These are phyloP conservation scores for Aspergillus leporis DNA, from an alignment of 495 filamentous ascomycete species.

Conservation along the genomic window DNA sequence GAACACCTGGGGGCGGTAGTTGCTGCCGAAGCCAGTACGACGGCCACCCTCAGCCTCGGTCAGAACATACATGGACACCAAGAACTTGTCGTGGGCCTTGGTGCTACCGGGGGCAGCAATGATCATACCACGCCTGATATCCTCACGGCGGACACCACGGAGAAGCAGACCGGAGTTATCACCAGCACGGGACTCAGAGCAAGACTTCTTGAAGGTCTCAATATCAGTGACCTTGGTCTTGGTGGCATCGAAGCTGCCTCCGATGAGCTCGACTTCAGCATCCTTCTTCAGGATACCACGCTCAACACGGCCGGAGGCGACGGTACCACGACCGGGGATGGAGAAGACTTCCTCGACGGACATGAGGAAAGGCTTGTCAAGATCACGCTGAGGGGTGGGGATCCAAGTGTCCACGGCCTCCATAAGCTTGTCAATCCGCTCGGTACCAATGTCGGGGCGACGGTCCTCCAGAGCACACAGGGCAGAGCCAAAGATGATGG, in stretches of 20 bases:
- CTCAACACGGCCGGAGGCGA: conserved; percentile 95
- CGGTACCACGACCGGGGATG: conserved; percentile 95
- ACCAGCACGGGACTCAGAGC: conserved; percentile 88
- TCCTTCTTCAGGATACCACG: conserved; percentile 91
- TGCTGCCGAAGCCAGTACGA: conserved; percentile 86
- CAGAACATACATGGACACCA: conserved; percentile 93
- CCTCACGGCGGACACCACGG: conserved; percentile 91
- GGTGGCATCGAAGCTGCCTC: conserved; percentile 70
- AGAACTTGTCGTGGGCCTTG: conserved; percentile 84
- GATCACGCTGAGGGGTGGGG: conserved; percentile 83
- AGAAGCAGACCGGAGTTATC: conserved; percentile 98
- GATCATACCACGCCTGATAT: conserved; percentile 92
- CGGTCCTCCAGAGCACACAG: conserved; percentile 91
- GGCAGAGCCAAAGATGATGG: conserved; percentile 93
- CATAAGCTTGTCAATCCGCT: conserved; percentile 86
- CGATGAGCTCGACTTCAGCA: conserved; percentile 88
- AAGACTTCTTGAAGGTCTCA: conserved; percentile 99
- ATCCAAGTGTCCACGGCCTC: conserved; percentile 94
- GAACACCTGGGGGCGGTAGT: conserved; percentile 96
- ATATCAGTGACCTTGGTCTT: conserved; percentile 99
- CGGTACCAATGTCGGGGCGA: conserved; percentile 79
- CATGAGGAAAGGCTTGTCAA: conserved; percentile 98
- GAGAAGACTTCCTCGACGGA: conserved; percentile 98
- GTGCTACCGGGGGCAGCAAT: conserved; percentile 73
- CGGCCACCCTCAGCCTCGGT: conserved; percentile 97